phyloP scores from a whole-genome alignment of 1,284 basidiomycete species.

The Athelia sp. region DNA sequence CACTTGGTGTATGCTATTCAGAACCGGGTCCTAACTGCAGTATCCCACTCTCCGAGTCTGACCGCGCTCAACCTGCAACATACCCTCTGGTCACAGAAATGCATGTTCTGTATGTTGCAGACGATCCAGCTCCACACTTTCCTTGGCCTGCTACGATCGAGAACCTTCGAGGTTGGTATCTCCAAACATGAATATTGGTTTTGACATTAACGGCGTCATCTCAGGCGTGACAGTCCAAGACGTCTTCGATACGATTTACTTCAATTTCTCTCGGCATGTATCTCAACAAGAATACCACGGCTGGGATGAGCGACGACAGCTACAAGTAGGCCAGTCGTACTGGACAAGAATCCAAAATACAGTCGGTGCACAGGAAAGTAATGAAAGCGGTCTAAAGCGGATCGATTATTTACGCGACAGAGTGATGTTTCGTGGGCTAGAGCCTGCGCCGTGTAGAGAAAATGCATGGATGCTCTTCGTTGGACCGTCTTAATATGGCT shows the following conservation, averaged over 20 bases:
- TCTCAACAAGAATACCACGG: slow-evolving; percentile 31
- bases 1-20: slow-evolving; percentile 19
- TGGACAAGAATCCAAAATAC: slow-evolving; percentile 18
- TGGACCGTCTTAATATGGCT: slow-evolving; percentile 23
- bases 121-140: slow-evolving; percentile 38
- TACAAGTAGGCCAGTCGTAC: slow-evolving; percentile 28
- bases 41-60: slow-evolving; percentile 28
- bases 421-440: slow-evolving; percentile 49
- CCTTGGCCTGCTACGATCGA: slow-evolving; percentile 49
- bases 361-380: slow-evolving; percentile 2
- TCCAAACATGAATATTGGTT: neutral
- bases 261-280: slow-evolving; percentile 41
- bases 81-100: slow-evolving; percentile 50
- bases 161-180: slow-evolving; percentile 29
- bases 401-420: slow-evolving; percentile 48
- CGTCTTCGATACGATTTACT: slow-evolving; percentile 40
- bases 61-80: slow-evolving; percentile 52
- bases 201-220: neutral
- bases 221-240: slow-evolving; percentile 42
- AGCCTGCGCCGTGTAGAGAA: slow-evolving; percentile 40
- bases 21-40: slow-evolving; percentile 16
- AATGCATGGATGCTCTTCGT: slow-evolving; percentile 48
- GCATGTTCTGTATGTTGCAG: slow-evolving; percentile 46
- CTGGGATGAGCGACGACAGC: slow-evolving; percentile 29
- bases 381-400: slow-evolving; percentile 35